Percentiles rank a stretch among this genome's conserved stretches.
phyloP scores from a whole-genome alignment of 2,329 filamentous ascomycete species.

The Zasmidium cellare region DNA sequence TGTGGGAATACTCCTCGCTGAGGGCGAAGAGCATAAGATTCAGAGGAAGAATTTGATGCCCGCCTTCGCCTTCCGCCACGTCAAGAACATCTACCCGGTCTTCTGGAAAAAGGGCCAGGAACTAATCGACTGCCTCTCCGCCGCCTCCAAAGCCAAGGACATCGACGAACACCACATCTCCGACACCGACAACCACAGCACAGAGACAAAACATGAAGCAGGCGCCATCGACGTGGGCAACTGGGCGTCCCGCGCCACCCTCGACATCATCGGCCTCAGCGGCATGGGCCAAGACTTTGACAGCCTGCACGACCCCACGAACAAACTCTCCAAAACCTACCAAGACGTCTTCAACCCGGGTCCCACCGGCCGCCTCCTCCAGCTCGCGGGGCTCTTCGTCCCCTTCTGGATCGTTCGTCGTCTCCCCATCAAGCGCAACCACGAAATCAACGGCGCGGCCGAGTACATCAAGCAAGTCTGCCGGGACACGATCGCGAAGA shows the following conservation, averaged over 20 bases:
- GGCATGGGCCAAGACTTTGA: slow-evolving; percentile 60
- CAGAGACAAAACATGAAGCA: slow-evolving; percentile 30
- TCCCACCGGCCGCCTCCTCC: slow-evolving; percentile 53
- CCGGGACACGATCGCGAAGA: slow-evolving; percentile 67
- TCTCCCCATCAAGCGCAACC: slow-evolving; percentile 71
- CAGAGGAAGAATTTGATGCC: slow-evolving; percentile 51
- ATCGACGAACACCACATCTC: slow-evolving; percentile 13
- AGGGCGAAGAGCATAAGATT: slow-evolving; percentile 86
- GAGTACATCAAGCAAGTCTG: slow-evolving; percentile 62
- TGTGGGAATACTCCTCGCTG: slow-evolving; percentile 72
- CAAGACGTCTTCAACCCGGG: slow-evolving; percentile 51
- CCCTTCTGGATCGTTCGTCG: slow-evolving; percentile 60
- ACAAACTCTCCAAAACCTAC: slow-evolving; percentile 56
- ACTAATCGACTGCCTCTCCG: slow-evolving; percentile 34
- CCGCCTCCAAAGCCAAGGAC: slow-evolving; percentile 33
- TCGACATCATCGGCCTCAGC: slow-evolving; percentile 60
- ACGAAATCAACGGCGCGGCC: slow-evolving; percentile 59
- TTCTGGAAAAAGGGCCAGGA: slow-evolving; percentile 53
- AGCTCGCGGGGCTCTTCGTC: slow-evolving; percentile 54
- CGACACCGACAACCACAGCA: slow-evolving; percentile 22
- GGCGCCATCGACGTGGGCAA: slow-evolving; percentile 45
- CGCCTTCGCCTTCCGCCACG: slow-evolving; percentile 51
- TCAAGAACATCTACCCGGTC: slow-evolving; percentile 50
- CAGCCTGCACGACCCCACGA: slow-evolving; percentile 51
- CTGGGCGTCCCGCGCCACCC: slow-evolving; percentile 53